Conservation (phyloP, 139 green algal species). For the Chlamydomonas urium region DNA sequence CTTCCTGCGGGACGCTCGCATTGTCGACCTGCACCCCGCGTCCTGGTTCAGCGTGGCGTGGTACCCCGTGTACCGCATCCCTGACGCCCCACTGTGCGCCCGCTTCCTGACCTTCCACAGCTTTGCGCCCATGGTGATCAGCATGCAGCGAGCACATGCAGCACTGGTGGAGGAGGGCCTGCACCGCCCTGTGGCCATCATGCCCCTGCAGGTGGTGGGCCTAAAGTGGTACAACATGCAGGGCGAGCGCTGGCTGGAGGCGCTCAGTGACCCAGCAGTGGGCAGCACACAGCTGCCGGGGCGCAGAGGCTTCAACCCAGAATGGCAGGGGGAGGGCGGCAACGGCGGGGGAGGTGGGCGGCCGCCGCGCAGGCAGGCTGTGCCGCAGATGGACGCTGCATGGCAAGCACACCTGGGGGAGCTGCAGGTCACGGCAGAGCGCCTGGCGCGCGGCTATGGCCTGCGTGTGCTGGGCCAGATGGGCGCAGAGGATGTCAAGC, state of each 20-base stretch:
- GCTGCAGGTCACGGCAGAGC: slow-evolving; percentile 42
- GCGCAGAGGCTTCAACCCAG: too few relatives aligned
- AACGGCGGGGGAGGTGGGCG: not conserved
- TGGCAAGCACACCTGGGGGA: slow-evolving; percentile 30
- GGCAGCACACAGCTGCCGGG: not conserved
- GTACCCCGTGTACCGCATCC: slow-evolving; percentile 86
- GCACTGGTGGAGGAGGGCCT: slow-evolving; percentile 20
- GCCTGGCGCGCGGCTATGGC: slow-evolving; percentile 35
- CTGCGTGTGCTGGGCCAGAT: slow-evolving; percentile 41
- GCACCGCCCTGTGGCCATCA: slow-evolving; percentile 6
- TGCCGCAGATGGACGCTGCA: slow-evolving; percentile 3
- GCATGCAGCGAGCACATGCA: slow-evolving; percentile 28
- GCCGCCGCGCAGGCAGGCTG: not conserved
- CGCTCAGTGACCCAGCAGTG: slow-evolving; percentile 26
- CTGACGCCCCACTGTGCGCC: slow-evolving; percentile 73
- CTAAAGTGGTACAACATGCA: slow-evolving; percentile 69
- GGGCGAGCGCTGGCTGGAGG: slow-evolving; percentile 63
- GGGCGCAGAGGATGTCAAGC: slow-evolving; percentile 30
- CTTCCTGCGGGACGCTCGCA: slow-evolving; percentile 38
- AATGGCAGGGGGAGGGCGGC: not conserved
- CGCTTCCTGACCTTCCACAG: slow-evolving; percentile 85
- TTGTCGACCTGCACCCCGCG: slow-evolving; percentile 73
- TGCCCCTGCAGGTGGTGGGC: slow-evolving; percentile 43
- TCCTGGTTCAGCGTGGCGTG: slow-evolving; percentile 82
- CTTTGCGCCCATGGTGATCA: slow-evolving; percentile 42